phyloP scores from a whole-genome alignment of 371 early-diverging fungal species.

The Mucor velutinosus region DNA sequence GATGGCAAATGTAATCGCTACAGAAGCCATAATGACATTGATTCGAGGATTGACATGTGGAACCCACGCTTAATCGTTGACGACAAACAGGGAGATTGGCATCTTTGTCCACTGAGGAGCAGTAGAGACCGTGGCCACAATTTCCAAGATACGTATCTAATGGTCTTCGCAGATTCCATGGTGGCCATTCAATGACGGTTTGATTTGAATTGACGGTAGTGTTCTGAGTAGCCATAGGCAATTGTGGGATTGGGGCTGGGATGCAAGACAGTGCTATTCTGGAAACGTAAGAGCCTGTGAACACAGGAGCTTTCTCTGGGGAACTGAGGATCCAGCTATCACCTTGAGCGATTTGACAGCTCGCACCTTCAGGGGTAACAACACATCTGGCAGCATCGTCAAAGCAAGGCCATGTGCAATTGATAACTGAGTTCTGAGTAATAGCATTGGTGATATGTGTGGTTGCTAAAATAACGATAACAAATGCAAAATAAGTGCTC shows the following conservation, averaged over 20 bases:
- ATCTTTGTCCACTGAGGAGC: constrained; percentile 6
- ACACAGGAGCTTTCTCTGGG: constrained; percentile 6
- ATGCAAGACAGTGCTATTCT: not conserved
- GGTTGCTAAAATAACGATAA: not conserved
- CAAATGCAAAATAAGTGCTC: not conserved
- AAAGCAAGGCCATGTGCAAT: constrained; percentile 24
- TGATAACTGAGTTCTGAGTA: not conserved
- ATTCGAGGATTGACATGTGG: constrained; percentile 10
- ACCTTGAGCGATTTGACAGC: not conserved
- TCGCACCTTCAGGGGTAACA: not conserved
- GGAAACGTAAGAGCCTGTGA: constrained; percentile 8
- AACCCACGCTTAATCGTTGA: not conserved
- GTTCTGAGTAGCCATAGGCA: not conserved
- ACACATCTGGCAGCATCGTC: not conserved
- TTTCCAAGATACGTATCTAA: constrained; percentile 16
- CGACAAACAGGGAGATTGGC: constrained; percentile 4
- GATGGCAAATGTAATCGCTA: not conserved
- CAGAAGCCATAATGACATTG: constrained; percentile 12
- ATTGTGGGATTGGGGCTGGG: constrained; percentile 9
- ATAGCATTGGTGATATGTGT: not conserved
- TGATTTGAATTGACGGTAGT: not conserved
- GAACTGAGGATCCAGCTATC: constrained; percentile 9
- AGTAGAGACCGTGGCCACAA: constrained; percentile 15
- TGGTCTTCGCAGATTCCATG: not conserved
- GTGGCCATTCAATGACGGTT: constrained; percentile 16